phyloP scores from a whole-genome alignment of 305 asterid genomes.

The Solanum aculeatissimum region DNA sequence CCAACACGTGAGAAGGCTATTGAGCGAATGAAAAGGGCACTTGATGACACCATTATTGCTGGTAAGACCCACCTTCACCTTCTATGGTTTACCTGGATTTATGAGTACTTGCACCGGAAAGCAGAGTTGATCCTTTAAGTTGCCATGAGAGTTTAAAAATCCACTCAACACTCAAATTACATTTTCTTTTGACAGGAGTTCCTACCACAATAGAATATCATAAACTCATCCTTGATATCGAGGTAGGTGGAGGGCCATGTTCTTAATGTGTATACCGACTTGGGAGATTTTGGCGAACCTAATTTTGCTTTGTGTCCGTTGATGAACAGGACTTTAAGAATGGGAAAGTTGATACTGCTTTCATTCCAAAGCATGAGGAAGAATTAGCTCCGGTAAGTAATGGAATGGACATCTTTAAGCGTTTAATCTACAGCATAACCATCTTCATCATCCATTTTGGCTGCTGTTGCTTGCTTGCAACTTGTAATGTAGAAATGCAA shows the following conservation, averaged over 20 bases:
- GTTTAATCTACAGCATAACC: not conserved
- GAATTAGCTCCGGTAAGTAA: slow-evolving; percentile 84
- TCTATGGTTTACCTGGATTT: too few species aligned
- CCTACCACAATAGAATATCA: slow-evolving; percentile 96
- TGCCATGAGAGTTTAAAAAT: too few species aligned
- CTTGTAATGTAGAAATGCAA: not conserved
- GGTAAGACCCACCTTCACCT: slow-evolving; percentile 16
- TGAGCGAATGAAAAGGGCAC: slow-evolving; percentile 97
- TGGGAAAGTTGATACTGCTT: slow-evolving; percentile 90
- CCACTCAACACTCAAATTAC: too few species aligned
- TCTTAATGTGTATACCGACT: not conserved
- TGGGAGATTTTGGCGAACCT: not conserved
- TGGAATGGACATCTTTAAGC: not conserved
- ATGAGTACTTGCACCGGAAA: too few species aligned
- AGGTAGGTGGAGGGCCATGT: slow-evolving; percentile 34
- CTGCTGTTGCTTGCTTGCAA: not conserved
- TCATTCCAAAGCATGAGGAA: slow-evolving; percentile 87
- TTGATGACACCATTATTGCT: slow-evolving; percentile 72
- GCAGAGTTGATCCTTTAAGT: too few species aligned
- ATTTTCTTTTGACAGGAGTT: slow-evolving; percentile 27
- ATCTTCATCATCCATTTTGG: not conserved
- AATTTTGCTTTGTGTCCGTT: not conserved
- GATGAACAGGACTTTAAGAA: slow-evolving; percentile 62
- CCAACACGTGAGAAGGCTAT: slow-evolving; percentile 93
- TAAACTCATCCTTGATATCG: slow-evolving; percentile 89